Percentiles rank a stretch among this genome's conserved stretches.
phyloP scores from a whole-genome alignment of 495 filamentous ascomycete species.

The Xylaria curta region DNA sequence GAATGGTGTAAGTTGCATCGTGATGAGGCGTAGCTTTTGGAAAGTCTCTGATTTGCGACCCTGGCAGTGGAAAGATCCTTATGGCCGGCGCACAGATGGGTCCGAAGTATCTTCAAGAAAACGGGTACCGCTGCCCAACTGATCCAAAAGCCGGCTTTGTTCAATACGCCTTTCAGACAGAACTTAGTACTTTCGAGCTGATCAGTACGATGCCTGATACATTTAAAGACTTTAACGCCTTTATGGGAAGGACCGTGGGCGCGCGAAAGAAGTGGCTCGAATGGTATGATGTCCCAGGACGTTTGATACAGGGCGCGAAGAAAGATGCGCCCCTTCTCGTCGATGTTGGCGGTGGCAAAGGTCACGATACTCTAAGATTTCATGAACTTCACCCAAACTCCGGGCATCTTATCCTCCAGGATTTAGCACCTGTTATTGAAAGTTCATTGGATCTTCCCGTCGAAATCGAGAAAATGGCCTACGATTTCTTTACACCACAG shows the following conservation, averaged over 20 bases:
- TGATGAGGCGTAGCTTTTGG: background rate
- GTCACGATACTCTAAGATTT: slow-evolving; percentile 44
- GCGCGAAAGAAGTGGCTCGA: slow-evolving; percentile 32
- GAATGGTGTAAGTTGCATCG: slow-evolving; percentile 1
- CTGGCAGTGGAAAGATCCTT: slow-evolving; percentile 16
- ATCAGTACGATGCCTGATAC: slow-evolving; percentile 25
- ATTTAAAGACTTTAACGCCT: slow-evolving; percentile 34
- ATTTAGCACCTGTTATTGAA: background rate
- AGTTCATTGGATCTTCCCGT: background rate
- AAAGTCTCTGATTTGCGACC: background rate
- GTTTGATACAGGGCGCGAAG: background rate
- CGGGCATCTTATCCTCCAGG: background rate
- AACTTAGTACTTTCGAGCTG: slow-evolving; percentile 35
- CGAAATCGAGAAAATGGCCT: slow-evolving; percentile 33
- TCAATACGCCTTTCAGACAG: slow-evolving; percentile 39
- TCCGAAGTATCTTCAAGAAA: slow-evolving; percentile 27
- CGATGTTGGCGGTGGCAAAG: slow-evolving; percentile 48
- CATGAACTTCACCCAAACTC: slow-evolving; percentile 31
- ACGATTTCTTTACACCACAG: slow-evolving; percentile 41
- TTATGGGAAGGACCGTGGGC: slow-evolving; percentile 37
- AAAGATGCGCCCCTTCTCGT: slow-evolving; percentile 37
- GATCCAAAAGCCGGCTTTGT: slow-evolving; percentile 40
- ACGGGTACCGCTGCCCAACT: slow-evolving; percentile 30
- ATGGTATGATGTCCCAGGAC: slow-evolving; percentile 36
- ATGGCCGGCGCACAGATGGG: slow-evolving; percentile 15